A percentile compares a stretch with the other conserved stretches of the same genome.
Conservation (phyloP, 352 stramenopile species). For the Globisporangium middletonii region DNA sequence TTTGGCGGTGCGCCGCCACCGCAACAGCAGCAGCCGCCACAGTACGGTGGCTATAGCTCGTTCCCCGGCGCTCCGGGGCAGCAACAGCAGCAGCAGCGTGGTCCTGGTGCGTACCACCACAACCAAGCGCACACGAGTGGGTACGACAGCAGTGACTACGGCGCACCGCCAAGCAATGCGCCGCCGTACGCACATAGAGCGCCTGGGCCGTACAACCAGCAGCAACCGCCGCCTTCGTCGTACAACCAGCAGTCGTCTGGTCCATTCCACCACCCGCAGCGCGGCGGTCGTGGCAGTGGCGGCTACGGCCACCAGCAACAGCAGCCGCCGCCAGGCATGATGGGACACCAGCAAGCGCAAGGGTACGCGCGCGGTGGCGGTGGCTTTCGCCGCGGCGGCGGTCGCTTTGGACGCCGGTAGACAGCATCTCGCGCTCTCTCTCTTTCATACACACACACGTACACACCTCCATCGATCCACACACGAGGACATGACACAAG, state of each 20-base stretch:
- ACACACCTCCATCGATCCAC: neutral
- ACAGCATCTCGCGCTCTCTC: neutral
- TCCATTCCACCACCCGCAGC: neutral
- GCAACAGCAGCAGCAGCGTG: slow-evolving; percentile 6
- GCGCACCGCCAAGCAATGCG: neutral
- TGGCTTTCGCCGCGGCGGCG: slow-evolving; percentile 13
- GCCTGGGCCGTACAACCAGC: neutral
- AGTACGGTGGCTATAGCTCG: slow-evolving; percentile 10
- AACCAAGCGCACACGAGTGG: neutral
- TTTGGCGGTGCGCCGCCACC: slow-evolving; percentile 6
- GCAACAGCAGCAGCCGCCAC: slow-evolving; percentile 3
- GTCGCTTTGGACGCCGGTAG: slow-evolving; percentile 21
- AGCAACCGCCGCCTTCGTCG: neutral
- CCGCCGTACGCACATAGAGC: neutral
- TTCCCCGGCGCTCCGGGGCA: slow-evolving; percentile 8
- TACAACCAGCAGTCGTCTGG: neutral
- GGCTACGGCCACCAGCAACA: slow-evolving; percentile 10
- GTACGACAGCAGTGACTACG: slow-evolving; percentile 1
- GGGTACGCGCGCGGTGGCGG: slow-evolving; percentile 19
- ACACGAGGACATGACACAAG: too few relatives aligned
- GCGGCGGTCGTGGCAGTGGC: neutral
- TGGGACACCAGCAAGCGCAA: slow-evolving; percentile 11
- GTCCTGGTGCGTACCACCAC: slow-evolving; percentile 5
- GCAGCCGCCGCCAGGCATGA: slow-evolving; percentile 1
- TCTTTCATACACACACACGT: neutral